These are phyloP conservation scores for Penicillium pancosmium DNA, from an alignment of 495 filamentous ascomycete species.

Conservation along the genomic window DNA sequence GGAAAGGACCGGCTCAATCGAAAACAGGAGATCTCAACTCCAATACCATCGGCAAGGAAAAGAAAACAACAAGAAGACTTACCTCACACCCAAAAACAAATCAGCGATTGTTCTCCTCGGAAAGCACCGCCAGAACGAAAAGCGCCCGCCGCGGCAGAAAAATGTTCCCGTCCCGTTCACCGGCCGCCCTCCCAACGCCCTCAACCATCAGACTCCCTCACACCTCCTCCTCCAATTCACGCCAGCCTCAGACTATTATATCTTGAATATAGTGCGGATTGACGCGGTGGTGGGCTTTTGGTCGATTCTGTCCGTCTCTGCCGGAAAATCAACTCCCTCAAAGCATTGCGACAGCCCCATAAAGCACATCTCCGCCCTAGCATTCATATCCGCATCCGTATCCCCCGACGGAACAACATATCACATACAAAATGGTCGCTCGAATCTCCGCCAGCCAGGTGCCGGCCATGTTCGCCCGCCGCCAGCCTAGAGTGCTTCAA, in stretches of 20 bases:
- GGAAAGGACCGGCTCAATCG: background rate
- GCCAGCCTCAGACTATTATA: constrained; percentile 12
- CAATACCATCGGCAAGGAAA: background rate
- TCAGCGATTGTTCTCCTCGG: constrained; percentile 29
- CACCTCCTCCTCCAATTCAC: constrained; percentile 18
- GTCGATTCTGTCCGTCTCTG: constrained; percentile 28
- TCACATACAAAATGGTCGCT: constrained; percentile 41
- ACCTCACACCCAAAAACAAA: constrained; percentile 15
- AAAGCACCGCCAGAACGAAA: constrained; percentile 28
- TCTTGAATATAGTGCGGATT: constrained; percentile 19
- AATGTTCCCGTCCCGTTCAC: constrained; percentile 51
- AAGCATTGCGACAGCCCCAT: constrained; percentile 26
- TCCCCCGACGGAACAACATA: constrained; percentile 12
- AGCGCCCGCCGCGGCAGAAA: constrained; percentile 47
- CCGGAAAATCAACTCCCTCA: constrained; percentile 27
- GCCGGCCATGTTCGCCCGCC: constrained; percentile 42
- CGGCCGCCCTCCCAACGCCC: constrained; percentile 49
- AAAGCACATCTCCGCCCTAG: constrained; percentile 21
- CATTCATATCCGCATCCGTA: constrained; percentile 11
- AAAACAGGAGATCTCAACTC: background rate
- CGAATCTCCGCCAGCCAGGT: constrained; percentile 39
- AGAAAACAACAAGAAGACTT: constrained; percentile 9
- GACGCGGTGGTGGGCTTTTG: constrained; percentile 37
- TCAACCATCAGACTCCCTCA: constrained; percentile 37
- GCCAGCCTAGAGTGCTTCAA: constrained; percentile 37